These are phyloP conservation scores for Pichia deserticola DNA, from an alignment of 805 yeast genomes.

Conservation along the genomic window DNA sequence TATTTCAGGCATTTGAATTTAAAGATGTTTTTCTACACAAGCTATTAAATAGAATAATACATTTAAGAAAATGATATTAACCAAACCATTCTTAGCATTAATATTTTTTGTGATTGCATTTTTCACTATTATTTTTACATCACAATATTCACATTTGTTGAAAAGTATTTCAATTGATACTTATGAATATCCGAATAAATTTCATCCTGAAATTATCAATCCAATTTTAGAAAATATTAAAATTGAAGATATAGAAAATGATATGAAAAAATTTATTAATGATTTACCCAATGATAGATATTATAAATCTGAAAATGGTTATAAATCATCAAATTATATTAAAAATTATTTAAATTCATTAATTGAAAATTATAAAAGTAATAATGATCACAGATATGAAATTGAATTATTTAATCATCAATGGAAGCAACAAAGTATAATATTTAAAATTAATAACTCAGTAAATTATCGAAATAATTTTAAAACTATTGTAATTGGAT, in stretches of 20 bases:
- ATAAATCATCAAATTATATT: slow-evolving; percentile 67
- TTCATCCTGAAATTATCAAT: slow-evolving; percentile 32
- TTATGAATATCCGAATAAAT: slow-evolving; percentile 46
- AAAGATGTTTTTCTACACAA: too few species aligned
- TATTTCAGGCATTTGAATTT: too few species aligned
- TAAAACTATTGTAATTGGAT: slow-evolving; percentile 64
- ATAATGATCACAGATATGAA: slow-evolving; percentile 19
- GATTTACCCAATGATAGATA: slow-evolving; percentile 49
- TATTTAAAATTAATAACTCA: slow-evolving; percentile 44
- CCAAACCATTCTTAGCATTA: background rate
- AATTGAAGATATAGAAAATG: background rate
- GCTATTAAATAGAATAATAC: too few species aligned
- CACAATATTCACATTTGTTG: slow-evolving; percentile 1
- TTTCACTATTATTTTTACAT: background rate
- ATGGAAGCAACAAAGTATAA: slow-evolving; percentile 75
- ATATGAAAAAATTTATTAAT: slow-evolving; percentile 5
- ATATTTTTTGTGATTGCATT: background rate
- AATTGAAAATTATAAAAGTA: slow-evolving; percentile 14
- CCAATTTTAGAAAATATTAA: slow-evolving; percentile 9
- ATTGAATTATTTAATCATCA: slow-evolving; percentile 51
- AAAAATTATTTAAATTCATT: slow-evolving; percentile 35
- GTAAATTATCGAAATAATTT: slow-evolving; percentile 13
- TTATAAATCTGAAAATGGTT: slow-evolving; percentile 66
- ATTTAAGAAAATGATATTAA: background rate
- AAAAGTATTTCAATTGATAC: slow-evolving; percentile 5